A percentile compares a stretch with the other conserved stretches of the same genome.
phyloP scores from a whole-genome alignment of 305 asterid genomes.

The Solanum hybrid region DNA sequence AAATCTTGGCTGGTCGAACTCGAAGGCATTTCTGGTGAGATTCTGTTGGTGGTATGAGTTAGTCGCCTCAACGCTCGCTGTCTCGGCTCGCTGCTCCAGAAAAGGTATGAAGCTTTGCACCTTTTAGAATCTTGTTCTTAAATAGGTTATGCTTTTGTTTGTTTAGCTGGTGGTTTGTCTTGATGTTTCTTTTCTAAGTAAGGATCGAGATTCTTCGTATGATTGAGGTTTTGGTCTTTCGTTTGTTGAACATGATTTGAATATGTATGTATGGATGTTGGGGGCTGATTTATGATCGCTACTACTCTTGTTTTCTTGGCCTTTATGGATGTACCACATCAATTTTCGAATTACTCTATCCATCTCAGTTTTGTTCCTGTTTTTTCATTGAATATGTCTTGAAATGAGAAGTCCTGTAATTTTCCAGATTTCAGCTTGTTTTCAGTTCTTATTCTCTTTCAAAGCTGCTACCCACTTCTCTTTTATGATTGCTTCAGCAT shows the following conservation, averaged over 20 bases:
- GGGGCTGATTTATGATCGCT: neutral
- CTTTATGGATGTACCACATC: neutral
- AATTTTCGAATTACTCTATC: too few species aligned
- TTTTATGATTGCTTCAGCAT: neutral
- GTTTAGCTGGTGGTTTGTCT: neutral
- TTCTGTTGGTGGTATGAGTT: neutral
- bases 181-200: neutral
- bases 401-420: neutral
- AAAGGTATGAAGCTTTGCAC: neutral
- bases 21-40: neutral
- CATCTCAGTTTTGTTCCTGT: too few species aligned
- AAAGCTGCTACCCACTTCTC: neutral
- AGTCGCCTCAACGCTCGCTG: neutral
- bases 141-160: neutral
- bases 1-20: neutral
- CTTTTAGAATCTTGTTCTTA: neutral
- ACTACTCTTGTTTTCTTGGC: neutral
- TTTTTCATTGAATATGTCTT: neutral
- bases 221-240: neutral
- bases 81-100: neutral
- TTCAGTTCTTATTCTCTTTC: neutral
- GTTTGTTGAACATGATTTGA: neutral
- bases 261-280: neutral
- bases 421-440: neutral
- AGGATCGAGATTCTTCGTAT: neutral